Conservation (phyloP, 176 grass and related monocot species). For the Aegilops tauschii region DNA sequence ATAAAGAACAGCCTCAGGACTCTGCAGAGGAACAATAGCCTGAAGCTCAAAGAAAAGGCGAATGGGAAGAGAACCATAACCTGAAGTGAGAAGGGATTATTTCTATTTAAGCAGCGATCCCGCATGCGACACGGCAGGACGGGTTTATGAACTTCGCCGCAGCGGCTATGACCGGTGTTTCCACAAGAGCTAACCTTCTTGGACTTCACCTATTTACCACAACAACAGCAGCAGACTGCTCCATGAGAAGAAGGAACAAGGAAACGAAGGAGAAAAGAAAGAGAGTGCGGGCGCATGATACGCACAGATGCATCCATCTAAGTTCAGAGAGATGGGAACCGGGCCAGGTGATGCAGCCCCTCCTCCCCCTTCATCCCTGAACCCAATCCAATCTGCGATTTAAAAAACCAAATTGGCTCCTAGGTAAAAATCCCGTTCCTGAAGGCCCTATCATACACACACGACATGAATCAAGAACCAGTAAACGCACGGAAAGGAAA, state of each 20-base stretch:
- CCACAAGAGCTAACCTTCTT: constrained; percentile 46
- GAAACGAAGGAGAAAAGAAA: neutral
- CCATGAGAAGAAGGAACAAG: neutral
- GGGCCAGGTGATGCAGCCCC: constrained; percentile 39
- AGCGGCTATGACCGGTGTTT: constrained; percentile 47
- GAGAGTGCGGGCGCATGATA: neutral
- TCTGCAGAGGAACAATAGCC: neutral
- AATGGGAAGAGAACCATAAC: constrained; percentile 11
- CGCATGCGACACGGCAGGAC: constrained; percentile 26
- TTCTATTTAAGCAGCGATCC: constrained; percentile 38
- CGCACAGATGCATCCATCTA: constrained; percentile 65
- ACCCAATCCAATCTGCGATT: constrained; percentile 10
- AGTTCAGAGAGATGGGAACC: constrained; percentile 47
- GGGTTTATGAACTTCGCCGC: constrained; percentile 37
- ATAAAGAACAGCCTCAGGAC: neutral
- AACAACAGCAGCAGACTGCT: neutral
- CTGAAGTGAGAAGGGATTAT: constrained; percentile 53
- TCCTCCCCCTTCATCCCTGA: constrained; percentile 35
- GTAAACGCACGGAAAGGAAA: neutral
- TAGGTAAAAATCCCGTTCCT: constrained; percentile 1
- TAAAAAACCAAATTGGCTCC: neutral
- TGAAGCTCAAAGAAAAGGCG: neutral
- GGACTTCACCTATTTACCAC: constrained; percentile 35
- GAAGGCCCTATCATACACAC: neutral
- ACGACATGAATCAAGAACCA: constrained; percentile 43